Evolutionary conservation across 2,329 filamentous ascomycete species (phyloP).

Genomic region (Elsinoe ampelina): DNA sequence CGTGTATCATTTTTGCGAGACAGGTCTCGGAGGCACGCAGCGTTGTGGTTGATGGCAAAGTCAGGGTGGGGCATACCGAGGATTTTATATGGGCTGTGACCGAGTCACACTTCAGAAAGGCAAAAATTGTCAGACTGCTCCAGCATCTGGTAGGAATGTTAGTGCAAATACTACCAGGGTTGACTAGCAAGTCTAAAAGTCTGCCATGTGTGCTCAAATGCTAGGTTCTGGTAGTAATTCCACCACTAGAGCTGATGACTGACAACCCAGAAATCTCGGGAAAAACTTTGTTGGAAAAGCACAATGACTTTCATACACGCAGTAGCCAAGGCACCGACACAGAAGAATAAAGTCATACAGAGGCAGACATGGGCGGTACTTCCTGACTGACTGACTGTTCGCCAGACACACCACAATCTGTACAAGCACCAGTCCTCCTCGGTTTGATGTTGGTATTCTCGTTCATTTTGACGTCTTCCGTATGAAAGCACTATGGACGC

Average conservation of each 20-base stretch:
- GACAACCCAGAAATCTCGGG: too few species aligned
- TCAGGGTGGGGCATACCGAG: neutral
- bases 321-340: too few species aligned
- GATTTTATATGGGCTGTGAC: too few species aligned
- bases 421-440: neutral
- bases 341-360: too few species aligned
- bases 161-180: neutral
- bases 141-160: neutral
- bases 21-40: conserved; percentile 8
- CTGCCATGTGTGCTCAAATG: too few species aligned
- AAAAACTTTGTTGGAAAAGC: too few species aligned
- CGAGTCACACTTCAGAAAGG: neutral
- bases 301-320: too few species aligned
- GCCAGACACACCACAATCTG: too few species aligned
- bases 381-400: too few species aligned
- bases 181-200: neutral
- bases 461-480: conserved; percentile 13
- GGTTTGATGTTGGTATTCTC: conserved; percentile 11
- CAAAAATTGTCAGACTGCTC: neutral
- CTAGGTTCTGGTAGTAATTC: too few species aligned
- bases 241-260: too few species aligned
- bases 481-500: conserved; percentile 14
- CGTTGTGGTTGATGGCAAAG: conserved; percentile 8
- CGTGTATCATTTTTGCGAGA: conserved; percentile 18
- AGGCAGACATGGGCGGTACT: too few species aligned